Evolutionary conservation across 495 filamentous ascomycete species (phyloP), one percentile per base, ranked within the genome.

Genomic region (Aspergillus ellipticus): DNA sequence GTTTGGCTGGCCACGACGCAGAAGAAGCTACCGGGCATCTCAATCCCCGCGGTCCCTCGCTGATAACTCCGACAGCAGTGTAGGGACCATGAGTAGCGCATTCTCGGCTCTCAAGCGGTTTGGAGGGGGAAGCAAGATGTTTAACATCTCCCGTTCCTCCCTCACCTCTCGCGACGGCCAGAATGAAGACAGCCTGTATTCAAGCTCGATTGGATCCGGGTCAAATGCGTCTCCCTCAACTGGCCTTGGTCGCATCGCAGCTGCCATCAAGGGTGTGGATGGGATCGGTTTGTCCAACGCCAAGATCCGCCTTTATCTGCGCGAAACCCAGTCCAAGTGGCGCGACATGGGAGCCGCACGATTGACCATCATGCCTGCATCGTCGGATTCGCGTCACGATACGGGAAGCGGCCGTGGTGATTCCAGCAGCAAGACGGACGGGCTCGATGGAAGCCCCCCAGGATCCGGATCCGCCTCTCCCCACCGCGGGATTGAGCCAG

Each of bases 331-430:
- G 19, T 85, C 84, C 33, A 89, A 88, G 64, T 98, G 94, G 94
- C 83, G 88, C 26, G 92, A 97, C 61, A 86, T 93, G 76, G 92
- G 93, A 51, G 84, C 88, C 45, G 92, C 92, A 48, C 78, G 85
- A 26, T 70, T 98, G 29, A 88, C 87, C 28, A 91, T 97, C 63
- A 84, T 88, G 69, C 86, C 87, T 8, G 85, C 87, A 0, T 75
- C 82, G 35, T 71, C 79, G 21, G 80, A 82, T 28, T 74, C 81
- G 58, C 63, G 77, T 33, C 69, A 10, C 63, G 71, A 68, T 4
- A 70, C 70, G 13, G 56, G 62, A 49, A 70, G 66, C 53, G 61
- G 39, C 54, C 57, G 55, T 37, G 69, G 59, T 58, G 69, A 61
- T 24, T 58, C 57, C 59, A 66, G 55, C 49, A 41, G 49, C 7